These are phyloP conservation scores for Anthracocystis panici-leucophaei DNA, from an alignment of 1,284 basidiomycete genomes.

Conservation along the genomic window DNA sequence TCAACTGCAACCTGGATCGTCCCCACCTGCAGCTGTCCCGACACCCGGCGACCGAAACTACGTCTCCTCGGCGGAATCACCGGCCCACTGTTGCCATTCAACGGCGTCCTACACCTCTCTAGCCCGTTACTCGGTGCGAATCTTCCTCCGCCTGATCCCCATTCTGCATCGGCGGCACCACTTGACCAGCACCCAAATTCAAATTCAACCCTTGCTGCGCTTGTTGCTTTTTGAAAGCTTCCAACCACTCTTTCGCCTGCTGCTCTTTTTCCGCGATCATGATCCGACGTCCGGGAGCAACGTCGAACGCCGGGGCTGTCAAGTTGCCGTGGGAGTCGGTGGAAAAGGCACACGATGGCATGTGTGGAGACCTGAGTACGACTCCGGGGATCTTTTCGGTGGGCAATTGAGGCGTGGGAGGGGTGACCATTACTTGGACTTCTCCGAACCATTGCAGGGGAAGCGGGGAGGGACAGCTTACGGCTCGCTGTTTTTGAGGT, in stretches of 20 bases:
- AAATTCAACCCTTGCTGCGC: conserved; percentile 18
- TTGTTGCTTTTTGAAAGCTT: conserved; percentile 21
- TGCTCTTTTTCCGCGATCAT: conserved; percentile 26
- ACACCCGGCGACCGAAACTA: conserved; percentile 18
- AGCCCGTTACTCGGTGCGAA: conserved; percentile 16
- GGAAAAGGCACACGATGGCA: conserved; percentile 9
- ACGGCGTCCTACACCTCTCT: background rate
- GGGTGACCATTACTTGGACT: conserved; percentile 43
- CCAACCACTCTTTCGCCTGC: conserved; percentile 24
- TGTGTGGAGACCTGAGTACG: conserved; percentile 21
- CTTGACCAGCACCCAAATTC: conserved; percentile 11
- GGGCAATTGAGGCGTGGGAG: conserved; percentile 31
- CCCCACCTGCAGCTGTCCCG: conserved; percentile 4
- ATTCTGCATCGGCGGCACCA: conserved; percentile 25
- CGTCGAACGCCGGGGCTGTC: conserved; percentile 33
- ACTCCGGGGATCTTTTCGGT: conserved; percentile 25
- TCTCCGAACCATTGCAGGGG: conserved; percentile 22
- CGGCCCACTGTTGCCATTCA: conserved; percentile 4
- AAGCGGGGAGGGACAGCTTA: conserved; percentile 40
- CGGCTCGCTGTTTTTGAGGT: conserved; percentile 15
- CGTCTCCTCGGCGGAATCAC: conserved; percentile 31
- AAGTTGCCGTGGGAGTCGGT: conserved; percentile 30
- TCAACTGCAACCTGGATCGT: background rate
- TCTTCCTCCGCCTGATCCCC: conserved; percentile 17
- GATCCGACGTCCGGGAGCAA: conserved; percentile 32